These are phyloP conservation scores for Rhodosporidiobolus odoratus DNA, from an alignment of 768 basidiomycete species.

Conservation along the genomic window DNA sequence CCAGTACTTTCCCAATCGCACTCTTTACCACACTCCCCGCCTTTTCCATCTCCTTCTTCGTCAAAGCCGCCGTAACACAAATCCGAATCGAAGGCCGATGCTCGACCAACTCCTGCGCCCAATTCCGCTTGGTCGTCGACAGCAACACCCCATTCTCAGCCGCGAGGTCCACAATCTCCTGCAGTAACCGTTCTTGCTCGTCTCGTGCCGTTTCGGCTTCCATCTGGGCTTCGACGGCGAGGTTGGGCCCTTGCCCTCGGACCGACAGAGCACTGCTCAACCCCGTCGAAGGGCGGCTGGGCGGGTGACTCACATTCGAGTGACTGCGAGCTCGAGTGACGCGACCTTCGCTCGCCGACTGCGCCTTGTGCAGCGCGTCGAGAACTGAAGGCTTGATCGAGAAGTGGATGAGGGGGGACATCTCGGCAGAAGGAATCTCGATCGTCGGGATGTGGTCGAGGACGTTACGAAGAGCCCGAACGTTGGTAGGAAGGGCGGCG, in stretches of 20 bases:
- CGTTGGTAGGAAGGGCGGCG: slow-evolving; percentile 70
- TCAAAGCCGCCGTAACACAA: slow-evolving; percentile 70
- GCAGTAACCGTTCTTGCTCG: slow-evolving; percentile 70
- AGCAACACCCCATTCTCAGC: slow-evolving; percentile 75
- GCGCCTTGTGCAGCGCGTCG: slow-evolving; percentile 40
- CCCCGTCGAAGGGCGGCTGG: slow-evolving; percentile 43
- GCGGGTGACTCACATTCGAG: slow-evolving; percentile 54
- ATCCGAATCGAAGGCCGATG: slow-evolving; percentile 76
- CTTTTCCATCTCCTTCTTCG: slow-evolving; percentile 88
- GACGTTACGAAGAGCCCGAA: slow-evolving; percentile 66
- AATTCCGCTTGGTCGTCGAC: slow-evolving; percentile 67
- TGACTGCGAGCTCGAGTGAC: slow-evolving; percentile 41
- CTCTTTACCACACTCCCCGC: slow-evolving; percentile 68
- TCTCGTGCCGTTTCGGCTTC: slow-evolving; percentile 43
- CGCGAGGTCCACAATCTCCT: slow-evolving; percentile 87
- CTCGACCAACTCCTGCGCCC: slow-evolving; percentile 70
- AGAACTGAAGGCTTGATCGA: slow-evolving; percentile 51
- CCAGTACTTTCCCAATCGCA: slow-evolving; percentile 67
- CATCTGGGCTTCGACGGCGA: not conserved
- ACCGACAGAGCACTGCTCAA: not conserved
- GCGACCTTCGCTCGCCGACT: slow-evolving; percentile 41
- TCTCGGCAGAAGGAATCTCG: slow-evolving; percentile 74
- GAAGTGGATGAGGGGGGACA: slow-evolving; percentile 84
- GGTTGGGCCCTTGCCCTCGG: too few species aligned
- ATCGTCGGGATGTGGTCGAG: slow-evolving; percentile 77